Conservation (phyloP, 768 basidiomycete species). For the Cystofilobasidium capitatum region DNA sequence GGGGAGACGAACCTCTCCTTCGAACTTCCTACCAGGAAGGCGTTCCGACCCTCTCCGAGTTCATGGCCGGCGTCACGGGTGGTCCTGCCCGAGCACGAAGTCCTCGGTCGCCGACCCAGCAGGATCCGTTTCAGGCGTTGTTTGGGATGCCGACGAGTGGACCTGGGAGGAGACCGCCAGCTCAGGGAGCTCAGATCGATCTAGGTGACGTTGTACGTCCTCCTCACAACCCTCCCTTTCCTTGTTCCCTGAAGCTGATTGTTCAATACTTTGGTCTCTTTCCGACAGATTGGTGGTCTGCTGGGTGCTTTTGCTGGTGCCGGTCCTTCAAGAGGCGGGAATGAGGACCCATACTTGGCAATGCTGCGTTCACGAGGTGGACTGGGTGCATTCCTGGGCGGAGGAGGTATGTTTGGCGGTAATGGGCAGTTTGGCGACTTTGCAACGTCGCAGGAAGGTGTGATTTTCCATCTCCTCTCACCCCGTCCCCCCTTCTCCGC, state of each 20-base stretch:
- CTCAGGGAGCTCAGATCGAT: background rate
- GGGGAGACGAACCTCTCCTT: background rate
- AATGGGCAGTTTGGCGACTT: conserved; percentile 76
- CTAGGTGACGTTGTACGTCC: conserved; percentile 14
- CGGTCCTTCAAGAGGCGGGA: background rate
- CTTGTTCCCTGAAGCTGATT: background rate
- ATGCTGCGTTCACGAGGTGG: conserved; percentile 18
- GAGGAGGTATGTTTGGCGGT: conserved; percentile 38
- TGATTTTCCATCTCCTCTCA: conserved; percentile 20
- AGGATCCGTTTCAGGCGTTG: background rate
- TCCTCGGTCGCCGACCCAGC: background rate
- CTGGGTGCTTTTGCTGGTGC: conserved; percentile 2
- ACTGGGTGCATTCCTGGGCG: conserved; percentile 15
- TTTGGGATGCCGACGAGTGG: background rate
- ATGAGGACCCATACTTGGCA: conserved; percentile 20
- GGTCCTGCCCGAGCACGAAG: background rate
- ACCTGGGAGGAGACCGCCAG: too few species aligned
- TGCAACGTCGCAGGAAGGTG: conserved; percentile 82
- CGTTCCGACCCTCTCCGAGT: conserved; percentile 23
- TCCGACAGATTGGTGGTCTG: conserved; percentile 11
- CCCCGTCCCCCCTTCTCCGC: background rate
- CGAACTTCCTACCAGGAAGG: conserved; percentile 7
- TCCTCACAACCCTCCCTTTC: background rate
- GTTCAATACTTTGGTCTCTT: background rate
- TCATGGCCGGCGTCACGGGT: background rate